Evolutionary conservation across 169 alveolate species (phyloP), one percentile per base, ranked within the genome.

Genomic region (Cryptosporidium ryanae): DNA sequence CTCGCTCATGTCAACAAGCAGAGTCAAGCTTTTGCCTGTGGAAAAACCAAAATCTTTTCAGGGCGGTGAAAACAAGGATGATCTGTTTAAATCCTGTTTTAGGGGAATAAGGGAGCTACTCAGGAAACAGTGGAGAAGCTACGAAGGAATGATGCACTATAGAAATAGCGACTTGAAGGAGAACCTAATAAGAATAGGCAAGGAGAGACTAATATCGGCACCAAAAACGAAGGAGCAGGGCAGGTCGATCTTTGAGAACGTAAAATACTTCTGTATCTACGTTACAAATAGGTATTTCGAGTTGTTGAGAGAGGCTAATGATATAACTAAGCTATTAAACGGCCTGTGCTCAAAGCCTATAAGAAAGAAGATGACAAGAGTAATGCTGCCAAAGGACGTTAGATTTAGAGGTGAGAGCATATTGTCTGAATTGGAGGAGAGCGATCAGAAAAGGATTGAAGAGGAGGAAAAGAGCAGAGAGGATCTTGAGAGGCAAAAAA

Each of bases 331-430:
- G 17, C 25, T 23, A 18, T 55, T 55, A n/a, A 43, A 34, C 18
- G 27, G 5, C 25, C 43, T 76, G 21, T 21, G 29, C 23, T 50
- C 63, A 21, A 43, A n/a, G 7, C 87, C 87, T 31, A 38, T 71
- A 3, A 46, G n/a, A 1, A 71, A 34, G 29, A 76, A 76, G 15
- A 15, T 76, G 3, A 34, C 54, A 21, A 76, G 87, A 29, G 55
- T 70, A 21, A 76, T 32, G 57, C 23, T 76, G 6, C 87, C 87
- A 5, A 76, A 21, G 43, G 87, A 76, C 59, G 64, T 76, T 18
- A 59, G 87, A 43, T 55, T 43, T 25, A 57, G 87, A 76, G 87
- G 87, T 25, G 87, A 76, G 59, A 61, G 34, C 6, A 76, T 76
- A 48, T 27, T 76, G 17, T 43, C 71, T 59, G 23, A 55, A 43